Evolutionary conservation across 768 basidiomycete species (phyloP), one percentile per base, ranked within the genome.

Genomic region (Termitomyces heimii): DNA sequence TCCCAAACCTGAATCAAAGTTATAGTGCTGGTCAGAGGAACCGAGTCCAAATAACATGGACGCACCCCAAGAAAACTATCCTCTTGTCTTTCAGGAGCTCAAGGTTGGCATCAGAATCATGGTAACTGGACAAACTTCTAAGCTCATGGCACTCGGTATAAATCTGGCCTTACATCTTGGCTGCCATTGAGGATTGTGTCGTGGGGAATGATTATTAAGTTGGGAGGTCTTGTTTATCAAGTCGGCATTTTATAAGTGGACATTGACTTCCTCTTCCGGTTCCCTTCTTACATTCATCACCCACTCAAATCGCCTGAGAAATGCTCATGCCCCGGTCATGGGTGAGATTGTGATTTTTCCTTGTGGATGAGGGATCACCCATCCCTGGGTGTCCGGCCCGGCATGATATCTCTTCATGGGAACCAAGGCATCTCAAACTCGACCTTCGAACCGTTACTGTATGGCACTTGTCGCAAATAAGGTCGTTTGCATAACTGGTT

Each of bases 401-500:
- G 20, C 22, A 49, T 18, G 31, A 13, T n/a, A 14, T 24, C 16
- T n/a, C 39, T 48, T 32, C 39, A 22, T 43, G 10, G 28, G 26
- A 29, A 31, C 2, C 16, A 10, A 34, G 31, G 42, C 22, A 24
- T 35, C 24, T 28, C 22, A 28, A 9, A 34, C 12, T 31, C 34
- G 31, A 40, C 20, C 4, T 29, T n/a, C 26, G 26, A 22, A 16
- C 48, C 16, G 22, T 22, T 42, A 32, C 34, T 16, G 12, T 9
- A 80, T 78, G 75, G 61, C 70, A 52, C 70, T 85, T 20, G 76
- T 80, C 26, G 62, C 71, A 22, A 73, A 76, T 63, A 88, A 88
- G 66, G 71, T 87, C 40, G 82, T 88, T 16, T 82, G 82, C 57
- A 84, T 91, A 61, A 90, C 88, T 16, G 88, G 88, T 18, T 77